phyloP scores from a whole-genome alignment of 768 basidiomycete species.

The Tulasnella sp. region DNA sequence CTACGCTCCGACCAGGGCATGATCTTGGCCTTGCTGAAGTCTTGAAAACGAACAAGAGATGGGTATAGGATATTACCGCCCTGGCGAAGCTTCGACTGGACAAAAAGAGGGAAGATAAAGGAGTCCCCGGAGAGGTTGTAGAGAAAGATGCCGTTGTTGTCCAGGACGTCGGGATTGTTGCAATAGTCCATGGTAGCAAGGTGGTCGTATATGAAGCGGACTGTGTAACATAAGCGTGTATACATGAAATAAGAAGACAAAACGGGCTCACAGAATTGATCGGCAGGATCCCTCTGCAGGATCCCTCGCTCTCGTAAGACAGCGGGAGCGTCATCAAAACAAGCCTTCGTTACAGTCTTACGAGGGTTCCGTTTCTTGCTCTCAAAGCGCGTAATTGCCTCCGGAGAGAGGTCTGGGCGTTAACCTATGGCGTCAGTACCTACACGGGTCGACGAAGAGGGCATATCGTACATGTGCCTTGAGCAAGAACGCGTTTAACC shows the following conservation, averaged over 20 bases:
- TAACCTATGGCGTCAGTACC: not conserved
- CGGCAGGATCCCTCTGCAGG: not conserved
- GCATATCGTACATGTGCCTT: constrained; percentile 8
- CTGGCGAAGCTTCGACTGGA: constrained; percentile 17
- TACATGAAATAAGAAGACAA: not conserved
- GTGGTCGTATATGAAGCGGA: not conserved
- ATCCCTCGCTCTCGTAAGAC: not conserved
- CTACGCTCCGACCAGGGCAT: constrained; percentile 5
- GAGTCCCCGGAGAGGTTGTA: not conserved
- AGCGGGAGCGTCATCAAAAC: constrained; percentile 10
- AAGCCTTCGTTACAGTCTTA: not conserved
- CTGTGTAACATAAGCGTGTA: not conserved
- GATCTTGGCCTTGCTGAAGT: not conserved
- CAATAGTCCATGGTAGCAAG: not conserved
- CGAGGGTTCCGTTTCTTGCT: not conserved
- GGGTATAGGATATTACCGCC: constrained; percentile 11
- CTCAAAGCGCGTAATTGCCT: constrained; percentile 9
- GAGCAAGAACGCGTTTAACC: not conserved
- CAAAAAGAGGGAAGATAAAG: constrained; percentile 12
- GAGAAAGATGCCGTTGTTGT: constrained; percentile 1
- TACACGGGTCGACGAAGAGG: not conserved
- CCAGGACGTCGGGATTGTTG: constrained; percentile 3
- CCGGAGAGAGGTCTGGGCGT: constrained; percentile 12
- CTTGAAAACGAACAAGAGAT: not conserved
- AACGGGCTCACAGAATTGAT: not conserved